Evolutionary conservation across 2,329 filamentous ascomycete species (phyloP).

Genomic region (Beauveria brongniartii): DNA sequence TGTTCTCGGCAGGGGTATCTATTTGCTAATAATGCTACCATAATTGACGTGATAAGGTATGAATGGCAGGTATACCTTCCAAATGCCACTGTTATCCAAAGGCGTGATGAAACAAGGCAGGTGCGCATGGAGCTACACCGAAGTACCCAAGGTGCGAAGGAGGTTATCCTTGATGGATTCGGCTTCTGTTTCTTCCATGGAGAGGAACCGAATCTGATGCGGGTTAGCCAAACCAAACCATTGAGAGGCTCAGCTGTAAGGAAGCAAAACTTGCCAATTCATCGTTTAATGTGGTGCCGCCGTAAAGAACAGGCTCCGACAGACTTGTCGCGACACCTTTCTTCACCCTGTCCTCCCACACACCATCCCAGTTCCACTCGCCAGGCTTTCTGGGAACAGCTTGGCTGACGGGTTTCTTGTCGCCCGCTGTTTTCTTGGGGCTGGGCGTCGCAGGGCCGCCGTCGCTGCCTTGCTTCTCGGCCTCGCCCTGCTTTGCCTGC

Average conservation of each 20-base stretch:
- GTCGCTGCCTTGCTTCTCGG: not conserved
- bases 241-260: not conserved
- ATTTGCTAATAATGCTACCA: conserved; percentile 2
- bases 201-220: conserved; percentile 56
- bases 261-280: conserved; percentile 55
- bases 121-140: conserved; percentile 16
- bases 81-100: not conserved
- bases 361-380: conserved; percentile 96
- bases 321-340: conserved; percentile 69
- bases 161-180: conserved; percentile 52
- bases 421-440: conserved; percentile 5
- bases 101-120: not conserved
- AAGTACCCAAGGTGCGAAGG: conserved; percentile 38
- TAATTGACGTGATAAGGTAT: not conserved
- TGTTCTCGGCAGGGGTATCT: conserved; percentile 5
- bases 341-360: conserved; percentile 85
- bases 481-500: conserved; percentile 20
- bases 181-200: conserved; percentile 52
- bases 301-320: conserved; percentile 73
- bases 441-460: not conserved
- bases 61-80: not conserved
- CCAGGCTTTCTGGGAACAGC: conserved; percentile 49
- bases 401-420: not conserved
- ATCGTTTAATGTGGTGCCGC: conserved; percentile 50
- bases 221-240: conserved; percentile 11